A percentile compares a stretch with the other conserved stretches of the same genome.
Conservation (phyloP, 305 asterid species). For the Solanum hybrid region DNA sequence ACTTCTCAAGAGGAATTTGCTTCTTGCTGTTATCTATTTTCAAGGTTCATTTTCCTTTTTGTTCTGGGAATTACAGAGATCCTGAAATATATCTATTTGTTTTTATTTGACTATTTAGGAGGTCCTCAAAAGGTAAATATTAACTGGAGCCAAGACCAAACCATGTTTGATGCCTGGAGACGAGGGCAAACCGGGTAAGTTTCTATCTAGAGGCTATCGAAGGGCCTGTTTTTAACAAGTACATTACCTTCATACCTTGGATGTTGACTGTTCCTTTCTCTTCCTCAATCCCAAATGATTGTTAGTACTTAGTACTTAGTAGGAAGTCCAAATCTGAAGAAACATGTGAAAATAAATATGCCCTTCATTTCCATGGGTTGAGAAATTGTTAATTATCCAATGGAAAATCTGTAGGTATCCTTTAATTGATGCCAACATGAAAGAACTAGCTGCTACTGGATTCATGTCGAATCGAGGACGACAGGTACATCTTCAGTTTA, state of each 20-base stretch:
- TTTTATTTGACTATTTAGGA: constrained; percentile 29
- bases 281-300: neutral
- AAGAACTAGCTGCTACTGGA: constrained; percentile 64
- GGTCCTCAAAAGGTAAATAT: constrained; percentile 58
- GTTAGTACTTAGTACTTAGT: neutral
- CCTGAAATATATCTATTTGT: neutral
- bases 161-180: constrained; percentile 72
- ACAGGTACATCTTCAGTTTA: constrained; percentile 36
- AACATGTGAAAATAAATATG: neutral
- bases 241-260: neutral
- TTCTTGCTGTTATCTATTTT: neutral
- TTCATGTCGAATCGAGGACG: constrained; percentile 98
- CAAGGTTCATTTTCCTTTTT: neutral
- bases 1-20: neutral
- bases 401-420: constrained; percentile 52
- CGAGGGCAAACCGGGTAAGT: constrained; percentile 73
- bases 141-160: constrained; percentile 66
- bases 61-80: neutral
- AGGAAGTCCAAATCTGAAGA: neutral
- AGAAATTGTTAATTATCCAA: neutral
- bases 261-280: neutral
- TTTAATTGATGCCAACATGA: constrained; percentile 87
- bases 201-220: neutral
- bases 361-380: neutral
- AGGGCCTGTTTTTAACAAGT: neutral